These are phyloP conservation scores for Penicillium janthinellum DNA, from an alignment of 2,329 filamentous ascomycete species.

Conservation along the genomic window DNA sequence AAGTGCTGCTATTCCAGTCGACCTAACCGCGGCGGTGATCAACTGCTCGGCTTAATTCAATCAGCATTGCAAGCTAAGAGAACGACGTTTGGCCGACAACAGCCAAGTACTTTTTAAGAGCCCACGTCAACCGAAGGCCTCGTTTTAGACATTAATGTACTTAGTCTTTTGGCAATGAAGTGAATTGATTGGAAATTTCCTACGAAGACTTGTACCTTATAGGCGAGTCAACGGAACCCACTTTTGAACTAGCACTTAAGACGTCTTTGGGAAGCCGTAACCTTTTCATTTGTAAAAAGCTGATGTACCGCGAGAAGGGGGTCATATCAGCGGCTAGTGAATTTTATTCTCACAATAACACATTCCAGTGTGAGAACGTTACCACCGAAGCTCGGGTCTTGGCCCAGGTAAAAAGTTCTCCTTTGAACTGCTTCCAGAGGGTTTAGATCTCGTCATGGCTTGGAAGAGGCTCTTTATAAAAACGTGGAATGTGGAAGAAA, in stretches of 20 bases:
- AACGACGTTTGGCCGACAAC: not conserved
- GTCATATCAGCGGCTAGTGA: too few species aligned
- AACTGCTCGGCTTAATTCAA: slow-evolving; percentile 7
- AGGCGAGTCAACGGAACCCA: not conserved
- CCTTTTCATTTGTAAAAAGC: too few species aligned
- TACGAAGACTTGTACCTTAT: not conserved
- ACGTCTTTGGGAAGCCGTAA: too few species aligned
- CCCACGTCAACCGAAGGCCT: not conserved
- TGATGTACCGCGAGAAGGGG: too few species aligned
- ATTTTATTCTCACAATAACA: too few species aligned
- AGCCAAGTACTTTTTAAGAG: not conserved
- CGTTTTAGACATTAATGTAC: not conserved
- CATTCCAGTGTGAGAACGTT: not conserved
- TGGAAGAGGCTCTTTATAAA: slow-evolving; percentile 40
- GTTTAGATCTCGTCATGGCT: slow-evolving; percentile 15
- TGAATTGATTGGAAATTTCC: not conserved
- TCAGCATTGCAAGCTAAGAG: not conserved
- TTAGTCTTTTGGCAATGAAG: not conserved
- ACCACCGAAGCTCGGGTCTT: not conserved
- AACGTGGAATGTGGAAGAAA: slow-evolving; percentile 44
- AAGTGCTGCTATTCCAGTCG: slow-evolving; percentile 4
- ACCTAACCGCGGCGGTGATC: slow-evolving; percentile 9
- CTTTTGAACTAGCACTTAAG: not conserved
- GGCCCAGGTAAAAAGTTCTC: not conserved
- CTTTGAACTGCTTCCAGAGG: not conserved